A percentile compares a stretch with the other conserved stretches of the same genome.
Evolutionary conservation across 768 basidiomycete genomes (phyloP).

Genomic region (Amanita muscaria): DNA sequence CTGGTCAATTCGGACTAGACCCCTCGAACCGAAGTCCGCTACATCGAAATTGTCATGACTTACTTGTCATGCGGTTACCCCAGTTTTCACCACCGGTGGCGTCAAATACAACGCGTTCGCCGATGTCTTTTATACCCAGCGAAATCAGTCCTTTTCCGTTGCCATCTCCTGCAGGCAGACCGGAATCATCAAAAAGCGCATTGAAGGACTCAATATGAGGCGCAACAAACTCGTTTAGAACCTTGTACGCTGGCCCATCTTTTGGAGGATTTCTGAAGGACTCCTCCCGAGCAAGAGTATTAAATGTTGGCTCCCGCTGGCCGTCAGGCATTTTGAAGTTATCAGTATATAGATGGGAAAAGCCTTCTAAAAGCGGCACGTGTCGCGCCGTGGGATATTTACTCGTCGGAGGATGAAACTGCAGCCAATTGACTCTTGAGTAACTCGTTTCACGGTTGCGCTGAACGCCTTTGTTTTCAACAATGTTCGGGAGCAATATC

Average conservation of each 20-base stretch:
- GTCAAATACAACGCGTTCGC: slow-evolving; percentile 90
- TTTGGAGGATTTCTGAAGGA: slow-evolving; percentile 69
- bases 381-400: not conserved
- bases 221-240: slow-evolving; percentile 85
- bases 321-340: slow-evolving; percentile 43
- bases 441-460: slow-evolving; percentile 9
- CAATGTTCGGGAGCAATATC: slow-evolving; percentile 42
- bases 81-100: slow-evolving; percentile 49
- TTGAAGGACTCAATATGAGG: slow-evolving; percentile 98
- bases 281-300: slow-evolving; percentile 73
- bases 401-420: slow-evolving; percentile 6
- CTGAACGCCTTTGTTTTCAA: slow-evolving; percentile 11
- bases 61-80: slow-evolving; percentile 84
- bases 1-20: slow-evolving; percentile 85
- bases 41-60: slow-evolving; percentile 24
- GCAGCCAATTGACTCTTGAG: slow-evolving; percentile 6
- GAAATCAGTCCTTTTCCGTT: slow-evolving; percentile 75
- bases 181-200: slow-evolving; percentile 88
- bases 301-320: slow-evolving; percentile 50
- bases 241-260: slow-evolving; percentile 60
- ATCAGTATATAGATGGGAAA: slow-evolving; percentile 1
- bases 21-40: slow-evolving; percentile 9
- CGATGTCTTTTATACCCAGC: slow-evolving; percentile 75
- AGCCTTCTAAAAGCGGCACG: not conserved
- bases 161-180: slow-evolving; percentile 63